A percentile compares a stretch with the other conserved stretches of the same genome.
These are phyloP conservation scores for Rutstroemia sp. DNA, from an alignment of 2,329 filamentous ascomycete species.

Conservation along the genomic window DNA sequence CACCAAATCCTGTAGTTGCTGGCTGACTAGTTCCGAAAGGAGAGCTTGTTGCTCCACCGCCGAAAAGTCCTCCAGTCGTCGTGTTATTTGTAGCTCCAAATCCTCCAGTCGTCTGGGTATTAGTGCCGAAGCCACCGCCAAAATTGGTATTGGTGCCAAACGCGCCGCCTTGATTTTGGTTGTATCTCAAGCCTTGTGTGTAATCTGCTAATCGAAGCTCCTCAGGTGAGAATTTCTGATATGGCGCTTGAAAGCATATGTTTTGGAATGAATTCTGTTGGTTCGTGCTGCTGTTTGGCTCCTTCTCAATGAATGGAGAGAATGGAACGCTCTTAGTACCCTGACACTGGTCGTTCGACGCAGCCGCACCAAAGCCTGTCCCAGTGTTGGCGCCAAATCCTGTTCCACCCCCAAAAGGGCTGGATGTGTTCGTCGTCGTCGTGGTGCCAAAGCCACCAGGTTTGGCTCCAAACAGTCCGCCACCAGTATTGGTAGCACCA, in stretches of 20 bases:
- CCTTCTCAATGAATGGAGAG: slow-evolving; percentile 65
- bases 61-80: slow-evolving; percentile 34
- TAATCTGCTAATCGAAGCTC: slow-evolving; percentile 82
- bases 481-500: slow-evolving; percentile 19
- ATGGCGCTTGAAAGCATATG: slow-evolving; percentile 69
- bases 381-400: slow-evolving; percentile 34
- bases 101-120: slow-evolving; percentile 16
- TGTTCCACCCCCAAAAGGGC: slow-evolving; percentile 23
- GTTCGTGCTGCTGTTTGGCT: slow-evolving; percentile 47
- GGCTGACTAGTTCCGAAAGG: slow-evolving; percentile 41
- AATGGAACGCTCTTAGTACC: slow-evolving; percentile 68
- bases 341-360: slow-evolving; percentile 46
- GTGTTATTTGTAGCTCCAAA: slow-evolving; percentile 24
- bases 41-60: slow-evolving; percentile 31
- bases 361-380: slow-evolving; percentile 38
- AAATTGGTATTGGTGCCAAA: slow-evolving; percentile 48
- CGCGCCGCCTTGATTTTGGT: slow-evolving; percentile 75
- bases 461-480: slow-evolving; percentile 25
- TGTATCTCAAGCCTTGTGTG: slow-evolving; percentile 73
- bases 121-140: slow-evolving; percentile 31
- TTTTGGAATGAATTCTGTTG: slow-evolving; percentile 66
- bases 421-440: slow-evolving; percentile 24
- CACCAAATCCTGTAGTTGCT: slow-evolving; percentile 41
- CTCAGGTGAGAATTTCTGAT: slow-evolving; percentile 86
- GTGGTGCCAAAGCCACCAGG: slow-evolving; percentile 29